Percentiles rank a stretch among this genome's conserved stretches.
These are phyloP conservation scores for Holtermanniella nyarrowii DNA, from an alignment of 768 basidiomycete genomes.

Conservation along the genomic window DNA sequence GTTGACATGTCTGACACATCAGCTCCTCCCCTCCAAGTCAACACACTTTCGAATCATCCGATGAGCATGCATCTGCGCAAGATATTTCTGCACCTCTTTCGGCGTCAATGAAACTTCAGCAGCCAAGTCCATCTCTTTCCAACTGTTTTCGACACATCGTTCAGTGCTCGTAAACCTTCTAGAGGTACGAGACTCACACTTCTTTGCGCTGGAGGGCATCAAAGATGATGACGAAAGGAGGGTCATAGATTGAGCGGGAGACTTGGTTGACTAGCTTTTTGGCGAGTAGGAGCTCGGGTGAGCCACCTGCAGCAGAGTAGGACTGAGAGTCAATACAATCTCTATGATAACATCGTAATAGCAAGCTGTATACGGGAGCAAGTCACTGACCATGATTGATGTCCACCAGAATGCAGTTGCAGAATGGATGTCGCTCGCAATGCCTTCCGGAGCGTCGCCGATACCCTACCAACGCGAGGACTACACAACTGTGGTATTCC, in stretches of 20 bases:
- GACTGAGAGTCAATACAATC: too few species aligned
- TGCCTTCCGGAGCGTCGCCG: too few species aligned
- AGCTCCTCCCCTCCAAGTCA: background rate
- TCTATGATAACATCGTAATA: too few species aligned
- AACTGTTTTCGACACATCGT: slow-evolving; percentile 8
- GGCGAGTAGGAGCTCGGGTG: slow-evolving; percentile 6
- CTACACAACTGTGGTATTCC: too few species aligned
- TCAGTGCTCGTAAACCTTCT: background rate
- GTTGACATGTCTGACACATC: slow-evolving; percentile 25
- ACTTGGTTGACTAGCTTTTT: slow-evolving; percentile 74
- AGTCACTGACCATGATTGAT: too few species aligned
- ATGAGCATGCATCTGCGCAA: slow-evolving; percentile 34
- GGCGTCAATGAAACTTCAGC: slow-evolving; percentile 7
- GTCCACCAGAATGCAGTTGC: too few species aligned
- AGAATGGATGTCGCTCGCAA: too few species aligned
- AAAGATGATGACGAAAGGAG: slow-evolving; percentile 79
- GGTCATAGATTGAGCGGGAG: slow-evolving; percentile 86
- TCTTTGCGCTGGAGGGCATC: slow-evolving; percentile 87
- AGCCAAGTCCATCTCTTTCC: slow-evolving; percentile 24
- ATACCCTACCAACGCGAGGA: too few species aligned
- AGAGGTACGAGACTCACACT: slow-evolving; percentile 65
- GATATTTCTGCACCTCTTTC: slow-evolving; percentile 35
- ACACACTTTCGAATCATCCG: slow-evolving; percentile 32
- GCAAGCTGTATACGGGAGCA: too few species aligned
- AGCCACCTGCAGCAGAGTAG: background rate